Conservation (phyloP, 305 asterid species). For the Plantago lanceolata region DNA sequence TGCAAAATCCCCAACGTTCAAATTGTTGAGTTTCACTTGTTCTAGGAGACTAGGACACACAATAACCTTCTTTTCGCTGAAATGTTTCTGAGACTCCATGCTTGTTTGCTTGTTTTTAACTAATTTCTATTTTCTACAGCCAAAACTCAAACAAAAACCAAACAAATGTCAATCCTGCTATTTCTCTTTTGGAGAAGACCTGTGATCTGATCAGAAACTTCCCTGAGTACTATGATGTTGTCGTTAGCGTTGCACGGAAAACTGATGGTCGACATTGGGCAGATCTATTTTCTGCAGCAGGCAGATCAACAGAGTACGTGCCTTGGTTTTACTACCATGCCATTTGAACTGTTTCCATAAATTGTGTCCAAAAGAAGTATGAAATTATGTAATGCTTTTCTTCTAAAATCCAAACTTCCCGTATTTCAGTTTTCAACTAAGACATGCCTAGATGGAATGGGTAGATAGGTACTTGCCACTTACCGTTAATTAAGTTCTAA, state of each 20-base stretch:
- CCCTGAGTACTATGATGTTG: constrained; percentile 95
- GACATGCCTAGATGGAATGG: constrained; percentile 20
- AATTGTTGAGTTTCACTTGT: constrained; percentile 17
- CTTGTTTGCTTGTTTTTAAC: constrained; percentile 17
- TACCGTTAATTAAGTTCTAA: too few species aligned
- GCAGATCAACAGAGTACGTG: constrained; percentile 94
- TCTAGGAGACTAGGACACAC: constrained; percentile 11
- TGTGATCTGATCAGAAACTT: constrained; percentile 90
- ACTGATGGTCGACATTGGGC: constrained; percentile 99
- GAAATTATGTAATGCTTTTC: constrained; percentile 9
- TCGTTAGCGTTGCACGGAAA: constrained; percentile 98
- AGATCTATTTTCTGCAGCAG: constrained; percentile 92
- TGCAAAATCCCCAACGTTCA: constrained; percentile 14
- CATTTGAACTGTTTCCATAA: constrained; percentile 15
- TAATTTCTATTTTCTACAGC: constrained; percentile 46
- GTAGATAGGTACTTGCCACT: constrained; percentile 4
- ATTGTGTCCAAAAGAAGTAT: constrained; percentile 11
- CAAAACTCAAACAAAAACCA: constrained; percentile 64
- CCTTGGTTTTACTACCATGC: constrained; percentile 22
- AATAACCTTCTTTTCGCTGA: constrained; percentile 7
- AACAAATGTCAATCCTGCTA: constrained; percentile 37
- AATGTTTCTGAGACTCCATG: constrained; percentile 10
- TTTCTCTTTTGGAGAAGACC: constrained; percentile 83
- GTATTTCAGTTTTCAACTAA: neutral
- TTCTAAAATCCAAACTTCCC: constrained; percentile 12